Percentiles rank a stretch among this genome's conserved stretches.
Evolutionary conservation across 805 yeast genomes (phyloP).

Genomic region (Maudiozyma barnettii): DNA sequence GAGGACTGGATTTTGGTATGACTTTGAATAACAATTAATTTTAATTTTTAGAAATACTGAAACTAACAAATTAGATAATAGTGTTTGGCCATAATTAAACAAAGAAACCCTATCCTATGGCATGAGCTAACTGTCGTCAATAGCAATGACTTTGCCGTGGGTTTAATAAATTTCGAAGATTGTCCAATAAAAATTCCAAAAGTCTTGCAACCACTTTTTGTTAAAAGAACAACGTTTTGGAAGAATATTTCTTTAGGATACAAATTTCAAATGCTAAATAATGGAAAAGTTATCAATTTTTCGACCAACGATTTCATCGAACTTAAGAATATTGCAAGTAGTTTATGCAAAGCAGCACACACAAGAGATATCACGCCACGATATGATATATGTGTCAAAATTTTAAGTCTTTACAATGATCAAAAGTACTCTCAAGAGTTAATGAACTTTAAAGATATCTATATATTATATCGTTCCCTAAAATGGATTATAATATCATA

Average conservation of each 20-base stretch:
- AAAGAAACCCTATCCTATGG: slow-evolving; percentile 15
- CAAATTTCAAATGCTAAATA: too few relatives aligned
- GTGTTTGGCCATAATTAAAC: slow-evolving; percentile 20
- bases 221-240: neutral
- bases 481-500: neutral
- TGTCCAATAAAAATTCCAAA: neutral
- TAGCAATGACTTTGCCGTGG: too few relatives aligned
- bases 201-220: neutral
- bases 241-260: too few relatives aligned
- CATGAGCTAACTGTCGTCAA: neutral
- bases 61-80: neutral
- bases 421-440: neutral
- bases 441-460: neutral
- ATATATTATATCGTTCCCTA: neutral
- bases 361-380: neutral
- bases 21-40: too few relatives aligned
- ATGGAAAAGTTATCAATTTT: neutral
- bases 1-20: too few relatives aligned
- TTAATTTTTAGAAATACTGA: too few relatives aligned
- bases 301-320: neutral
- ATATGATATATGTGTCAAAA: neutral
- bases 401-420: neutral
- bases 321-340: neutral
- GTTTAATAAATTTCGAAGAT: neutral
- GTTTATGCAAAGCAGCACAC: neutral